Conservation (phyloP, 257 asterid species). For the Solanum ossicruentum region DNA sequence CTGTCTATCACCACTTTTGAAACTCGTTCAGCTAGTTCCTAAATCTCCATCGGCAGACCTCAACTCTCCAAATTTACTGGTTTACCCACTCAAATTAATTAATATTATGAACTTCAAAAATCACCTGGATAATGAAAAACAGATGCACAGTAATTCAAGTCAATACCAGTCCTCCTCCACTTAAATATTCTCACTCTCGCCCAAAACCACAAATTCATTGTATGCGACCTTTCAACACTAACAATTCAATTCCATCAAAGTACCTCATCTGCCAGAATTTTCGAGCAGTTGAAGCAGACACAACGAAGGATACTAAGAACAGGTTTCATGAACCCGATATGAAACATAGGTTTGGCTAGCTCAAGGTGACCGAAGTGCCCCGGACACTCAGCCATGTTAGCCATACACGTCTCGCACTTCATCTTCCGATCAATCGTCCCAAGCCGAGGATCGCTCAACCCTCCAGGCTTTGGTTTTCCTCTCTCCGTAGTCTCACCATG, state of each 20-base stretch:
- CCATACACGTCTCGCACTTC: slow-evolving; percentile 99
- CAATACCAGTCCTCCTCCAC: neutral
- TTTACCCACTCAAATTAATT: neutral
- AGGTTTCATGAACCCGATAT: slow-evolving; percentile 84
- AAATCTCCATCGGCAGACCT: neutral
- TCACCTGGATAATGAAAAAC: neutral
- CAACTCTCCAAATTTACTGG: neutral
- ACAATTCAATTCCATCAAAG: neutral
- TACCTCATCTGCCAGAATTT: slow-evolving; percentile 89
- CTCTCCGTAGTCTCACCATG: slow-evolving; percentile 93
- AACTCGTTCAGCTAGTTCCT: neutral
- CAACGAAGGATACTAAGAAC: slow-evolving; percentile 80
- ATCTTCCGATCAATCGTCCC: slow-evolving; percentile 93
- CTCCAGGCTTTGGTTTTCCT: slow-evolving; percentile 93
- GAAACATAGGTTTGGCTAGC: slow-evolving; percentile 98
- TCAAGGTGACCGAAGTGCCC: slow-evolving; percentile 98
- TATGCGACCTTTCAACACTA: neutral
- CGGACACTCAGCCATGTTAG: slow-evolving; percentile 97
- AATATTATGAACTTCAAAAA: neutral
- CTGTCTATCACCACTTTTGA: neutral
- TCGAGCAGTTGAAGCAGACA: slow-evolving; percentile 98
- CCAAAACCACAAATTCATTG: neutral
- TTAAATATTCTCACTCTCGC: neutral
- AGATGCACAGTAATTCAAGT: neutral
- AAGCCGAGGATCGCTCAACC: slow-evolving; percentile 74